A percentile compares a stretch with the other conserved stretches of the same genome.
Evolutionary conservation across 2,329 filamentous ascomycete genomes (phyloP).

Genomic region (Scedosporium apiospermum): DNA sequence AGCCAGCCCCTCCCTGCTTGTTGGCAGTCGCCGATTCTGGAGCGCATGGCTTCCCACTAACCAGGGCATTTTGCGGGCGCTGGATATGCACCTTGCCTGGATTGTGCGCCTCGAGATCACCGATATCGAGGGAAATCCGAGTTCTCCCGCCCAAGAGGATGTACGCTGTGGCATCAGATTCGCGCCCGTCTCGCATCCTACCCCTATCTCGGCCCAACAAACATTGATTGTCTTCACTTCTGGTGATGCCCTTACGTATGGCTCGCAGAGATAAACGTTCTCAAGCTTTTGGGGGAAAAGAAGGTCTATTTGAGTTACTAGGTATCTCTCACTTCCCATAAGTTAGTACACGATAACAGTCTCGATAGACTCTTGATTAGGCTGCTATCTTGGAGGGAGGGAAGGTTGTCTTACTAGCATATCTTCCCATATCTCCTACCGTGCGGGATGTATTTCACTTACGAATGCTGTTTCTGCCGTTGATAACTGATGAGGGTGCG

Average conservation of each 20-base stretch:
- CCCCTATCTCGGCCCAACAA: neutral
- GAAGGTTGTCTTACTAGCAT: constrained; percentile 13
- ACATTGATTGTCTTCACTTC: neutral
- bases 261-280: neutral
- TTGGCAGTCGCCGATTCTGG: neutral
- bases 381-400: constrained; percentile 12
- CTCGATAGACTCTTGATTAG: constrained; percentile 2
- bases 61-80: neutral
- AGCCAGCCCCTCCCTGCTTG: too few species aligned
- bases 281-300: neutral
- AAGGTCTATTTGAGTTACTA: too few species aligned
- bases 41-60: constrained; percentile 10
- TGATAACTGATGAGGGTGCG: neutral
- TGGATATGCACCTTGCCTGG: neutral
- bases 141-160: neutral
- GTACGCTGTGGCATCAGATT: neutral
- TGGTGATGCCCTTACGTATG: neutral
- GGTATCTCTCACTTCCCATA: neutral
- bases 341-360: neutral
- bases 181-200: neutral
- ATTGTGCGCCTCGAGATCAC: neutral
- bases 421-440: constrained; percentile 6
- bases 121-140: too few species aligned
- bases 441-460: neutral
- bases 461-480: neutral